Evolutionary conservation across 164 flowering plant genomes (phyloP).

Genomic region (Tetrastigma voinierianum): DNA sequence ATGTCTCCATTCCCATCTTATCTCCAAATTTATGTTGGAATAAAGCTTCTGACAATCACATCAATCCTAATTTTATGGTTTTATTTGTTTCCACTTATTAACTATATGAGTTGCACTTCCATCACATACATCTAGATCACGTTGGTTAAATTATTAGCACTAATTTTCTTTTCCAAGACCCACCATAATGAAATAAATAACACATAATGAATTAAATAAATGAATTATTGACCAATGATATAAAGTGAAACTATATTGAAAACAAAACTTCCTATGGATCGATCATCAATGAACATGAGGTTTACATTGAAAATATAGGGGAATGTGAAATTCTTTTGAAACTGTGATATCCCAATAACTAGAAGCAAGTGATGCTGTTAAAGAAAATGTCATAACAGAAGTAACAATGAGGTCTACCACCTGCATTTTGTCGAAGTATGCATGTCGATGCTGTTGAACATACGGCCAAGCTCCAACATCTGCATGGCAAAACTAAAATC

Average conservation of each 20-base stretch:
- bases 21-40: too few relatives aligned
- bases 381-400: neutral
- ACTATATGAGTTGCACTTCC: too few relatives aligned
- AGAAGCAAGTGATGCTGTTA: neutral
- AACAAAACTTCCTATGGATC: neutral
- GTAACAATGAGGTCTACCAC: slow-evolving; percentile 25
- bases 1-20: too few relatives aligned
- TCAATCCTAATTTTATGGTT: too few relatives aligned
- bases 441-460: slow-evolving; percentile 78
- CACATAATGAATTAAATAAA: neutral
- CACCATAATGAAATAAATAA: neutral
- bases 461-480: slow-evolving; percentile 93
- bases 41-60: too few relatives aligned
- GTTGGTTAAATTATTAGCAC: too few relatives aligned
- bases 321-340: neutral
- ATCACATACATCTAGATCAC: too few relatives aligned
- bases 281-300: neutral
- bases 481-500: slow-evolving; percentile 23
- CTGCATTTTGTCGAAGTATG: slow-evolving; percentile 92
- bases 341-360: neutral
- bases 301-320: neutral
- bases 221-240: neutral
- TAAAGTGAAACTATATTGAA: neutral
- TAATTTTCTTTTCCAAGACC: too few relatives aligned
- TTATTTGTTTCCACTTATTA: too few relatives aligned